Conservation (phyloP, 2,329 filamentous ascomycete species). For the Annulohypoxylon truncatum region DNA sequence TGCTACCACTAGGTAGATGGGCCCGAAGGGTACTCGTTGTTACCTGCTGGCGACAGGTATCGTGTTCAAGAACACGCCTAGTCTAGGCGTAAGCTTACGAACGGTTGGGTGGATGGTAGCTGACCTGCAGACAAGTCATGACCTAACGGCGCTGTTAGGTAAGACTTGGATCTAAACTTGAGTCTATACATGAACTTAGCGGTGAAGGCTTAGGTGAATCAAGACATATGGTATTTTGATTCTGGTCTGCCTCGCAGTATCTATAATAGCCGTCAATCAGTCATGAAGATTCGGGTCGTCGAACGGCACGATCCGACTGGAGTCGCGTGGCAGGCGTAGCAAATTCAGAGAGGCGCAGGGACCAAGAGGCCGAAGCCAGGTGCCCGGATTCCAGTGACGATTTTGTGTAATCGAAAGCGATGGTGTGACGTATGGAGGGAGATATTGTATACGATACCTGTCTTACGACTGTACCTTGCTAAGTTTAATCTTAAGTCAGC, state of each 20-base stretch:
- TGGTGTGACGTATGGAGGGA: background rate
- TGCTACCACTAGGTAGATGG: background rate
- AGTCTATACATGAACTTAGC: background rate
- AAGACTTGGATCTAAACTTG: background rate
- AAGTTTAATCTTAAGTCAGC: background rate
- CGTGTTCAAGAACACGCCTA: background rate
- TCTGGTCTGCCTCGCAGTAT: constrained; percentile 5
- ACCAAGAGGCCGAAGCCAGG: constrained; percentile 3
- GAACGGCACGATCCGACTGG: constrained; percentile 13
- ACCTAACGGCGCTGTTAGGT: background rate
- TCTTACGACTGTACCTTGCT: background rate
- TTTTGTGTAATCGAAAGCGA: background rate
- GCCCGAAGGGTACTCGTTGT: background rate
- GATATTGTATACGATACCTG: background rate
- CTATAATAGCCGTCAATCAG: constrained; percentile 3
- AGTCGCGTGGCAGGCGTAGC: constrained; percentile 18
- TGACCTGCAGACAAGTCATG: background rate
- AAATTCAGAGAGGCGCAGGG: background rate
- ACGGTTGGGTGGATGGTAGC: background rate
- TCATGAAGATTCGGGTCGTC: background rate
- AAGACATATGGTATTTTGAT: background rate
- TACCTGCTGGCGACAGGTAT: background rate
- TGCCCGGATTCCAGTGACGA: background rate
- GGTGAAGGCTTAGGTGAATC: background rate
- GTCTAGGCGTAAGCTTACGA: constrained; percentile 8